Conservation (phyloP, 768 basidiomycete genomes). For the Suillus tomentosus region DNA sequence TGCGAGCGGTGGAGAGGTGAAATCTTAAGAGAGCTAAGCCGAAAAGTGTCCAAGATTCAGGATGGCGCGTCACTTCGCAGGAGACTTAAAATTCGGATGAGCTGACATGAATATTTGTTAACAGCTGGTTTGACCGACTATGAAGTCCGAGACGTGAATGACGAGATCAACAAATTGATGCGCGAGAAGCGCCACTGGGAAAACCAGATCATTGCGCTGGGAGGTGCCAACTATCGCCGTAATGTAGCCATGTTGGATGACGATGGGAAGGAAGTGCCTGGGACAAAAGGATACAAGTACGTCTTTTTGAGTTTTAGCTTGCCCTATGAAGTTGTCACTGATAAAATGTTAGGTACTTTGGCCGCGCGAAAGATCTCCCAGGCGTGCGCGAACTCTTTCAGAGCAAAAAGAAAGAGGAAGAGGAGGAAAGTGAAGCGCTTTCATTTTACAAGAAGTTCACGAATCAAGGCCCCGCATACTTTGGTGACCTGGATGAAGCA, state of each 20-base stretch:
- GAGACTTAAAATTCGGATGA: neutral
- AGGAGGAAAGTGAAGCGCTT: conserved; percentile 80
- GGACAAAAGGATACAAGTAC: conserved; percentile 97
- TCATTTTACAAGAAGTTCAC: conserved; percentile 86
- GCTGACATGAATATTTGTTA: conserved; percentile 3
- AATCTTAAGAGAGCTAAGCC: conserved; percentile 72
- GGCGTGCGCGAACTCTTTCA: conserved; percentile 95
- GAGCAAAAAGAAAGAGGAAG: conserved; percentile 81
- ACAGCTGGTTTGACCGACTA: conserved; percentile 86
- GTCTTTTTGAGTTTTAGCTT: conserved; percentile 24
- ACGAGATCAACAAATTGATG: conserved; percentile 95
- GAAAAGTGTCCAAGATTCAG: conserved; percentile 98
- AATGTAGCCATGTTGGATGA: conserved; percentile 94
- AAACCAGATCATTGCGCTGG: conserved; percentile 91
- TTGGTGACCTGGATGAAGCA: conserved; percentile 86
- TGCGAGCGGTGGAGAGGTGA: conserved; percentile 88
- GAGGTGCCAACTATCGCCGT: conserved; percentile 93
- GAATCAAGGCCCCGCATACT: conserved; percentile 86
- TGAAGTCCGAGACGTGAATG: conserved; percentile 89
- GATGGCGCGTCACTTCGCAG: conserved; percentile 60
- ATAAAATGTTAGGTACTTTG: conserved; percentile 74
- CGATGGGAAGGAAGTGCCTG: conserved; percentile 94
- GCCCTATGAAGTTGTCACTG: conserved; percentile 59
- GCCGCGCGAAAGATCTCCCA: conserved; percentile 92
- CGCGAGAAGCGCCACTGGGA: conserved; percentile 98